phyloP scores from a whole-genome alignment of 257 asterid genomes.

The Solanum paucissectum region DNA sequence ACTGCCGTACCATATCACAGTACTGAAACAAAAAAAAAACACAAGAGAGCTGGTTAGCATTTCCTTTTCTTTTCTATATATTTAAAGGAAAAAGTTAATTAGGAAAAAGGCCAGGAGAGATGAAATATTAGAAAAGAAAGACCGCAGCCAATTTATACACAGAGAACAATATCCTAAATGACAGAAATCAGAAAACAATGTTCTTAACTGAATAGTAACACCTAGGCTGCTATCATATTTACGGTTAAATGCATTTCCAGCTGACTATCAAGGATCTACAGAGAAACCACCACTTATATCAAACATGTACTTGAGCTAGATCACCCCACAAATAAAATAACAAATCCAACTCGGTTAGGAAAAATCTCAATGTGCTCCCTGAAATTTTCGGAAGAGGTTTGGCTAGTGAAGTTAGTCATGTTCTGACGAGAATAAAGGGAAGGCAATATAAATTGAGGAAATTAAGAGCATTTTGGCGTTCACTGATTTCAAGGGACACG shows the following conservation, averaged over 20 bases:
- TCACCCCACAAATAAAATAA: neutral
- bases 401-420: neutral
- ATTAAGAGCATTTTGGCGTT: neutral
- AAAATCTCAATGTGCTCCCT: neutral
- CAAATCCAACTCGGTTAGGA: neutral
- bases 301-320: neutral
- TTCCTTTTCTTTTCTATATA: neutral
- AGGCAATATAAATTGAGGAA: neutral
- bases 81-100: neutral
- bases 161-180: neutral
- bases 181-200: neutral
- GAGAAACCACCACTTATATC: neutral
- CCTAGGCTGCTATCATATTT: neutral
- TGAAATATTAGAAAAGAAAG: neutral
- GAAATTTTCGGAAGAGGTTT: neutral
- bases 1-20: conserved; percentile 76
- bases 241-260: neutral
- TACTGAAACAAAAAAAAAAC: conserved; percentile 31
- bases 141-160: neutral
- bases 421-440: neutral
- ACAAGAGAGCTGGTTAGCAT: neutral
- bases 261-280: neutral
- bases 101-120: neutral
- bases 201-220: neutral
- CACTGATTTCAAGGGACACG: neutral